Conservation (phyloP, 2,329 filamentous ascomycete genomes). For the Fusarium sp. region DNA sequence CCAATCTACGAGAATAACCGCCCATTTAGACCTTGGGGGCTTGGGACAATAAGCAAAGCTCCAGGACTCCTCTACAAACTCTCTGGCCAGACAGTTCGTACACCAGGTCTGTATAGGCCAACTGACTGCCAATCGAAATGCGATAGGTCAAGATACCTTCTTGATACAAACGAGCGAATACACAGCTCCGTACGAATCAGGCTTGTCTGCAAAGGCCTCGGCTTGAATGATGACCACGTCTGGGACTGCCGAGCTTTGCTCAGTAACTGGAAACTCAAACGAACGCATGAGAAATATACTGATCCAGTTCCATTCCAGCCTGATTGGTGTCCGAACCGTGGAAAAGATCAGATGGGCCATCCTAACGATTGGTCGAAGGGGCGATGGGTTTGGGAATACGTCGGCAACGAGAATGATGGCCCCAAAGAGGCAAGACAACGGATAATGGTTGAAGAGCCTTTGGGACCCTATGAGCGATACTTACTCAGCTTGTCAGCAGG, state of each 20-base stretch:
- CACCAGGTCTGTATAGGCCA: conserved; percentile 58
- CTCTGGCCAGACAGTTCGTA: conserved; percentile 52
- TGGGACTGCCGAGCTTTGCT: conserved; percentile 58
- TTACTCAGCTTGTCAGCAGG: conserved; percentile 56
- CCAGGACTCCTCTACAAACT: conserved; percentile 54
- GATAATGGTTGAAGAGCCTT: conserved; percentile 60
- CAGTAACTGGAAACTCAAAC: conserved; percentile 54
- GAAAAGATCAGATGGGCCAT: conserved; percentile 33
- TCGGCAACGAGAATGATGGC: conserved; percentile 52
- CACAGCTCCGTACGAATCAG: conserved; percentile 64
- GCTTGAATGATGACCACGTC: conserved; percentile 55
- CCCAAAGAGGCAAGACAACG: conserved; percentile 50
- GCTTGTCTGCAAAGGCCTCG: conserved; percentile 59
- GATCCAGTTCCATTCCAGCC: conserved; percentile 49
- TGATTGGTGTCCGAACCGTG: conserved; percentile 42
- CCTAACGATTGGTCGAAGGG: conserved; percentile 41
- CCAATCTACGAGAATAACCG: conserved; percentile 56
- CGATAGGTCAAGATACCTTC: conserved; percentile 50
- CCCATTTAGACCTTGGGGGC: conserved; percentile 58
- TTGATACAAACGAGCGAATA: conserved; percentile 63
- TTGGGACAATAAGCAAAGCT: conserved; percentile 54
- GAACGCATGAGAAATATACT: conserved; percentile 42
- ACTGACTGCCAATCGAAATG: conserved; percentile 52
- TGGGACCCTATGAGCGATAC: conserved; percentile 62
- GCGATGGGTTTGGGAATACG: conserved; percentile 64